phyloP scores from a whole-genome alignment of 1,139 yeast genomes.

The Taphrina betulina region DNA sequence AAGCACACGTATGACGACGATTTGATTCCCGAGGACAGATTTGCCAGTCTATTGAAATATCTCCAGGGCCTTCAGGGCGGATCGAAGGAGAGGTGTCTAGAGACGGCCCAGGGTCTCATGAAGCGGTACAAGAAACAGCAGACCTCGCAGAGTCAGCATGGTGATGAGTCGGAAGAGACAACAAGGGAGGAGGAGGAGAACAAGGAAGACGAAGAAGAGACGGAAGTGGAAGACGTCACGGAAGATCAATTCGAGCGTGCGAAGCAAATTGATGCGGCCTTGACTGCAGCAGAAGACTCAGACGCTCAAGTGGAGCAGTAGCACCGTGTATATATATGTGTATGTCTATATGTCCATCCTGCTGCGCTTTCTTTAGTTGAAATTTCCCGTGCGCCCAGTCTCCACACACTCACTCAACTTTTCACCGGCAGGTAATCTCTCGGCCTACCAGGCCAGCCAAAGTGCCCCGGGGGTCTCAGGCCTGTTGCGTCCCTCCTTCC shows the following conservation, averaged over 20 bases:
- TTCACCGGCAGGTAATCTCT: too few relatives aligned
- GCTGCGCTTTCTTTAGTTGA: too few relatives aligned
- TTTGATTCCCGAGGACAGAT: conserved; percentile 7
- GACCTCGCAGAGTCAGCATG: background rate
- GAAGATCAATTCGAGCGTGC: conserved; percentile 5
- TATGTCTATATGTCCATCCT: too few relatives aligned
- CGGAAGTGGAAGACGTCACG: conserved; percentile 14
- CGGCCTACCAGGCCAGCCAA: too few relatives aligned
- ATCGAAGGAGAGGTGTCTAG: conserved; percentile 4
- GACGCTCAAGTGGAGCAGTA: background rate
- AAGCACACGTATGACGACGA: conserved; percentile 7
- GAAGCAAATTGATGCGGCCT: background rate
- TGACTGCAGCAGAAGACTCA: background rate
- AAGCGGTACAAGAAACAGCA: conserved; percentile 7
- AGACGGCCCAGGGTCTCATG: conserved; percentile 13
- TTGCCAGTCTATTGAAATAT: conserved; percentile 1
- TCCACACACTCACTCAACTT: too few relatives aligned
- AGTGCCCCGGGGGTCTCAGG: too few relatives aligned
- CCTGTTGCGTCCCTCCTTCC: too few relatives aligned
- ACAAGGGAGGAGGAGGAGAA: background rate
- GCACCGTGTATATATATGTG: too few relatives aligned
- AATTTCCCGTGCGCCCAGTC: too few relatives aligned
- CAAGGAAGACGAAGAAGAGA: background rate
- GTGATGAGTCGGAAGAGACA: background rate
- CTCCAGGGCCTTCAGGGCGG: conserved; percentile 21